A percentile compares a stretch with the other conserved stretches of the same genome.
phyloP scores from a whole-genome alignment of 1,284 basidiomycete genomes.

The Puccinia horiana region DNA sequence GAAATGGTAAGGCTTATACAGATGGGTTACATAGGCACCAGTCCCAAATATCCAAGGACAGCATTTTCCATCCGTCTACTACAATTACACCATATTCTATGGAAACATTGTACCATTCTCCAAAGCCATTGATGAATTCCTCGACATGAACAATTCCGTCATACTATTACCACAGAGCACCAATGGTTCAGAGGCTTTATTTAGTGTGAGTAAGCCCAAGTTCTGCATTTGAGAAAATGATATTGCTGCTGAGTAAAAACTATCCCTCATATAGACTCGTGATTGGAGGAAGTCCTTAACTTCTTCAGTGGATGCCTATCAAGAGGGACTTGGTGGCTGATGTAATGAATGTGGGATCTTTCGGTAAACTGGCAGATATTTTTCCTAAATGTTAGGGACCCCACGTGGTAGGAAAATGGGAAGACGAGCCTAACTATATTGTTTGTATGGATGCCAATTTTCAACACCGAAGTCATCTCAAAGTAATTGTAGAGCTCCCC shows the following conservation, averaged over 20 bases:
- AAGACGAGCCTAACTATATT: background rate
- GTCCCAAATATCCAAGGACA: background rate
- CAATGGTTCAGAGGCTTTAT: background rate
- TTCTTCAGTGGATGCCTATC: slow-evolving; percentile 6
- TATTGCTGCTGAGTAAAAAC: background rate
- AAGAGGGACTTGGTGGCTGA: background rate
- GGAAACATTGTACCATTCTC: slow-evolving; percentile 30
- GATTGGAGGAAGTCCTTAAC: background rate
- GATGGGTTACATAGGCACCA: slow-evolving; percentile 8
- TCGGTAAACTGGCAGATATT: slow-evolving; percentile 4
- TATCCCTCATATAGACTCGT: background rate
- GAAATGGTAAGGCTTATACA: slow-evolving; percentile 24
- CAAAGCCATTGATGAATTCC: slow-evolving; percentile 15
- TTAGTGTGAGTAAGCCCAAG: background rate
- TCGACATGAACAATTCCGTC: background rate
- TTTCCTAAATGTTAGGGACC: slow-evolving; percentile 16
- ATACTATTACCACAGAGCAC: background rate
- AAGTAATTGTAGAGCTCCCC: background rate
- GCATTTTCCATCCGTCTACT: slow-evolving; percentile 13
- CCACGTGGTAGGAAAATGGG: background rate
- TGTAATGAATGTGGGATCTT: background rate
- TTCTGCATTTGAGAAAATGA: background rate
- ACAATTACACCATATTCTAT: slow-evolving; percentile 6
- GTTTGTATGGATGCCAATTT: slow-evolving; percentile 9
- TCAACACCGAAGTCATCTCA: background rate